Evolutionary conservation across 768 basidiomycete genomes (phyloP), one percentile per base, ranked within the genome.

Genomic region (Dioszegia aurantiaca): DNA sequence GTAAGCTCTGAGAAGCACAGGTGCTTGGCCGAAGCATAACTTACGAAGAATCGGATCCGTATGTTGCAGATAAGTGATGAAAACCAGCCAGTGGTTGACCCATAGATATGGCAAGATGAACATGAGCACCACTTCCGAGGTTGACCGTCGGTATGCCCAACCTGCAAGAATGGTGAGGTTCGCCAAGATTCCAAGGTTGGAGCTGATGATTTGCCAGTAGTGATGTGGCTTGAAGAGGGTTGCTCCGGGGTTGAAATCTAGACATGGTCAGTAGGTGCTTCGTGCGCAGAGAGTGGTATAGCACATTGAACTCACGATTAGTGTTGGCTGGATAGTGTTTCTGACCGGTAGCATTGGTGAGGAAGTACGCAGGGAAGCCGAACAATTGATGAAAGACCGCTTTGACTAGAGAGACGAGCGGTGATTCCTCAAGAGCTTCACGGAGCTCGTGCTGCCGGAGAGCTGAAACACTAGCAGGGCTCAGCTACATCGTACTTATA

Each of bases 31-130:
- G 21, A 14, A 5, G 23, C 3, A n/a, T 16, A 26, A 33, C 41
- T 30, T 31, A 52, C 51, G 51, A 41, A 98, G 84, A 44, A 87
- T 77, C n/a, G 93, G 90, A 79, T 97, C 94, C 68, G 94, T 97
- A 81, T 99, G 94, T 80, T 99, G 94, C 49, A 97, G 82, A 87
- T 90, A 97, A 19, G 92, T 95, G 80, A 97, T 95, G 68, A 91
- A 70, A 56, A 97, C 90, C 55, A 97, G 83, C 92, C 92, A 95
- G 81, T 76, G 65, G 72, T 78, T 77, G 65, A 79, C 74, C 87
- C 88, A 90, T 59, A 98, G 81, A 80, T 97, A 98, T 48, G 93
- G 91, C 17, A 89, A 81, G 55, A 89, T 74, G 77, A 97, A 99
- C 63, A 87, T 78, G 62, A 84, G 82, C 79, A 89, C 83, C 52